Evolutionary conservation across 345 rosid species (phyloP).

Genomic region (Lepidium sativum): DNA sequence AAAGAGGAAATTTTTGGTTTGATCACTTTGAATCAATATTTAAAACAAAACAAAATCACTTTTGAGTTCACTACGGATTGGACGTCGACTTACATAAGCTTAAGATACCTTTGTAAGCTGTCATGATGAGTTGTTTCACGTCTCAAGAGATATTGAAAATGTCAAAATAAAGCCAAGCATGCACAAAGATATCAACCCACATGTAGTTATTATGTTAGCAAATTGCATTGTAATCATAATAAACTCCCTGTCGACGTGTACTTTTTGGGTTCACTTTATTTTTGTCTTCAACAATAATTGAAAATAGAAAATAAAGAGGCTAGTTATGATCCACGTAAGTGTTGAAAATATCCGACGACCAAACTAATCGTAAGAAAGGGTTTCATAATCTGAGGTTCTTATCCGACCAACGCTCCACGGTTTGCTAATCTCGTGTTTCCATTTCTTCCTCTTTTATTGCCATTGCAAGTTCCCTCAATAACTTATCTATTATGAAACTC

Average conservation of each 20-base stretch:
- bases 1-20: too few species aligned
- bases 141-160: constrained; percentile 7
- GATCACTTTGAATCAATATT: too few species aligned
- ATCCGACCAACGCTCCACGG: constrained; percentile 38
- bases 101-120: background rate
- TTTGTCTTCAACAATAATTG: constrained; percentile 9
- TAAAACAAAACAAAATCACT: too few species aligned
- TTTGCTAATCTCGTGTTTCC: constrained; percentile 20
- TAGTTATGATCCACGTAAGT: constrained; percentile 43
- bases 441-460: constrained; percentile 22
- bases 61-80: too few species aligned
- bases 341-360: constrained; percentile 23
- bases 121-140: background rate
- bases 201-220: constrained; percentile 11
- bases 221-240: constrained; percentile 8
- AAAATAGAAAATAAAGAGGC: constrained; percentile 31
- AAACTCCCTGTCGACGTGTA: constrained; percentile 27
- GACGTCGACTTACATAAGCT: too few species aligned
- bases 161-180: constrained; percentile 17
- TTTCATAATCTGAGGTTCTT: constrained; percentile 38
- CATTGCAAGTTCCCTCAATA: background rate
- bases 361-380: constrained; percentile 19
- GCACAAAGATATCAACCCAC: constrained; percentile 9
- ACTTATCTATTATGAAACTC: background rate
- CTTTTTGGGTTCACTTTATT: constrained; percentile 19